Base-by-base conservation (phyloP, 345 rosid genomes). In the Capsella bursapastoris region DNA sequence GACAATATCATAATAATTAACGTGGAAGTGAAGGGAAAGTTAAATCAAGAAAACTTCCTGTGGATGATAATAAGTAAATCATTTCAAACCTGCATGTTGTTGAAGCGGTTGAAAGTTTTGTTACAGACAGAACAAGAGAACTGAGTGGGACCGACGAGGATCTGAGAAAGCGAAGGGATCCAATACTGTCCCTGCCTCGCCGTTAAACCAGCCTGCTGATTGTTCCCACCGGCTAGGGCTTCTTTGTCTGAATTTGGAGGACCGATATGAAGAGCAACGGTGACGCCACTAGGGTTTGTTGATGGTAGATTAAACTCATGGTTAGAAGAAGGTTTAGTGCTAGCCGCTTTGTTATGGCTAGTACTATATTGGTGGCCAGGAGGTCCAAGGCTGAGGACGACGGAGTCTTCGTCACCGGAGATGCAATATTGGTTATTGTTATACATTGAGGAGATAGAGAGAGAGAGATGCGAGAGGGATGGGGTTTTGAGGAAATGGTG, bases 71-170 rank as follows among this genome's bases (percentile, higher is more conserved):
- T 47, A 53, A 40, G 29, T 14, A 12, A 28, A 66, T 57, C 14
- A 64, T 6, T 45, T 55, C n/a, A 34, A 43, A 88, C 98, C 97
- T 92, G 98, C 98, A 92, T 90, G 77, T 92, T 92, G 76, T 92
- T 92, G 88, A 84, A 90, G 78, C 98, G 78, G 73, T 89, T 92
- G 86, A 92, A 92, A 29, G 93, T 86, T 73, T 87, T 92, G 80
- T 79, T 79, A 85, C 98, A 92, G 81, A 92, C 93, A 68, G 90
- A 41, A 78, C 98, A 92, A 81, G 98, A 83, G 86, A 90, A 92
- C 85, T 90, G 98, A 37, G 97, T 83, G 3, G 98, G 96, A n/a
- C 98, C 98, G 27, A 86, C 95, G 41, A 92, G 93, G 76, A 90
- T 89, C 85, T 92, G 91, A 5, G 91, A 86, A 5, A 92, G 89